Percentiles rank a stretch among this genome's conserved stretches.
Evolutionary conservation across 129 eudicot species (phyloP).

Genomic region (carrot (Daucus carota)): DNA sequence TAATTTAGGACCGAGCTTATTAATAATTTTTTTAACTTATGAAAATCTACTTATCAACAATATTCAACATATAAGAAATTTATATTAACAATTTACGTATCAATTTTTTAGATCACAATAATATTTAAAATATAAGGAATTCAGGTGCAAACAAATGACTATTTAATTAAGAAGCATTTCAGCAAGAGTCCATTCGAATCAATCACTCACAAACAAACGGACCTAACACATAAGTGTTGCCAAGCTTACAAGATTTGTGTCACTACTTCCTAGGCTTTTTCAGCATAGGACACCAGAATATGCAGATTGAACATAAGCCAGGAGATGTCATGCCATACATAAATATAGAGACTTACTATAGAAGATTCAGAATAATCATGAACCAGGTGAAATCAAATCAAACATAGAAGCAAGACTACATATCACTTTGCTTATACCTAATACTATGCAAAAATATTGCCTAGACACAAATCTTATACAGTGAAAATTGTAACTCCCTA

Average conservation of each 20-base stretch:
- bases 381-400: not conserved
- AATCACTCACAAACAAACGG: not conserved
- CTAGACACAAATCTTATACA: not conserved
- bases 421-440: not conserved
- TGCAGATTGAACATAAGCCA: not conserved
- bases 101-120: not conserved
- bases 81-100: not conserved
- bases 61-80: not conserved
- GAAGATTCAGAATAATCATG: not conserved
- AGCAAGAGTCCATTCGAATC: not conserved
- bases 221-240: too few species aligned
- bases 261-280: not conserved
- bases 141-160: not conserved
- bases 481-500: not conserved
- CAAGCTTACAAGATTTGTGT: not conserved
- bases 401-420: not conserved
- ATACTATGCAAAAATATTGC: not conserved
- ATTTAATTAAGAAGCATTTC: not conserved
- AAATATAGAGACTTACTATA: too few species aligned
- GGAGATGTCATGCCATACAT: not conserved
- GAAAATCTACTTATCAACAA: too few species aligned
- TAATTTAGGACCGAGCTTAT: too few species aligned
- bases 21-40: too few species aligned
- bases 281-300: not conserved
- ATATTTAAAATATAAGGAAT: not conserved